Percentiles rank a stretch among this genome's conserved stretches.
Conservation (phyloP, 1,284 basidiomycete species). For the Ustilago curta region DNA sequence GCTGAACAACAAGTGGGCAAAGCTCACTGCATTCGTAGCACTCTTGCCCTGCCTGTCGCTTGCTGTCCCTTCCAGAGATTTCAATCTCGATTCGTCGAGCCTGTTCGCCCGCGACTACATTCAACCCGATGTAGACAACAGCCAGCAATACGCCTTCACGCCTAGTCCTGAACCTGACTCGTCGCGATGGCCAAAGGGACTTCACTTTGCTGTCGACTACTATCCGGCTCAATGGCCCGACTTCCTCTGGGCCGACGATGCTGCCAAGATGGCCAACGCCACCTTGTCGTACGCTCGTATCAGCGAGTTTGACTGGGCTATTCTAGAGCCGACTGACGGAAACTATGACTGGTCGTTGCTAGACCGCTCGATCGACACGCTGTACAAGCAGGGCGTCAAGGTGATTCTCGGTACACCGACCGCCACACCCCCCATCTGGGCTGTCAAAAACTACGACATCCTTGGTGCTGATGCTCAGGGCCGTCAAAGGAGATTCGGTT, state of each 20-base stretch:
- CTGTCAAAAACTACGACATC: conserved; percentile 51
- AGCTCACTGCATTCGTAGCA: conserved; percentile 25
- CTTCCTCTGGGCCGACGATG: conserved; percentile 44
- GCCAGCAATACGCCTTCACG: conserved; percentile 15
- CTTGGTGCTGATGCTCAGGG: conserved; percentile 42
- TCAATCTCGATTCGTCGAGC: conserved; percentile 84
- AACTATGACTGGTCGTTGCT: conserved; percentile 45
- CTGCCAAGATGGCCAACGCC: conserved; percentile 44
- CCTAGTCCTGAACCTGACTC: conserved; percentile 13
- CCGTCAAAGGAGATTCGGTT: conserved; percentile 38
- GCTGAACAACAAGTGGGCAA: conserved; percentile 28
- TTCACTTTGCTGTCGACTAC: conserved; percentile 56
- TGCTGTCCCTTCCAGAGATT: conserved; percentile 32
- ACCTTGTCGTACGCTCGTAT: conserved; percentile 47
- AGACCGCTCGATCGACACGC: conserved; percentile 39
- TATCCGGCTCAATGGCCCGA: conserved; percentile 54
- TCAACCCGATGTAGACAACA: conserved; percentile 74
- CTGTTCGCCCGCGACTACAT: conserved; percentile 96
- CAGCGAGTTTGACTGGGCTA: conserved; percentile 56
- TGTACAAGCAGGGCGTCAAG: conserved; percentile 45
- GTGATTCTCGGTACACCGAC: conserved; percentile 57
- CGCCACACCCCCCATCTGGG: conserved; percentile 53
- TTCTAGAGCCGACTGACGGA: conserved; percentile 51
- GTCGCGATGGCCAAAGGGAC: conserved; percentile 35
- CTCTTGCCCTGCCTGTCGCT: conserved; percentile 16